Conservation (phyloP, 371 early-diverging fungal species). For the Mortierella sp. region DNA sequence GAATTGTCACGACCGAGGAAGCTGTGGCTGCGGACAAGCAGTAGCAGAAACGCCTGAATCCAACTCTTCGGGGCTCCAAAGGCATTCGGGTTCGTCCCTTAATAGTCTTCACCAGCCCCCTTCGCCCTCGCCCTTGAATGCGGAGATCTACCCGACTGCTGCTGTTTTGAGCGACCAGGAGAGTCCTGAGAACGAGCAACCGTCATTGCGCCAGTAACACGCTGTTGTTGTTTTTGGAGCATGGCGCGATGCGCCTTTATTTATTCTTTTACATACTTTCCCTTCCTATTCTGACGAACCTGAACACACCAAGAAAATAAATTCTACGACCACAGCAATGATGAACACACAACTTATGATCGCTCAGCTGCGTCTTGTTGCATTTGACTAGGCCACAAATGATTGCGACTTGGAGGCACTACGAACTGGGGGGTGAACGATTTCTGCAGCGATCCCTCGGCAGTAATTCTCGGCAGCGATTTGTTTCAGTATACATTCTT, state of each 20-base stretch:
- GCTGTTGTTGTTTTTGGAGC: no score
- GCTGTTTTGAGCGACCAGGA: background rate
- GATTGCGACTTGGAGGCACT: no score
- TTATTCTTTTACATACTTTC: background rate
- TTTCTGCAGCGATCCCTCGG: no score
- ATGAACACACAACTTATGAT: background rate
- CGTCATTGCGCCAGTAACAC: no score
- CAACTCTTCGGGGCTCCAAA: background rate
- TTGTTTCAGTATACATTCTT: no score
- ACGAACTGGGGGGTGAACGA: no score
- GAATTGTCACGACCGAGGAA: slow-evolving; percentile 2
- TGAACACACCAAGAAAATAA: background rate
- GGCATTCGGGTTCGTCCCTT: background rate
- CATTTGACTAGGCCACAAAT: no score
- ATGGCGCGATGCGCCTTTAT: background rate
- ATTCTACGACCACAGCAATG: background rate
- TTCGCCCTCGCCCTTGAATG: slow-evolving; percentile 2
- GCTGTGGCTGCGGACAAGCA: background rate
- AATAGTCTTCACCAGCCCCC: background rate
- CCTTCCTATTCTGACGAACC: background rate
- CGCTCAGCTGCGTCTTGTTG: no score
- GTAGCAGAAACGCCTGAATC: background rate
- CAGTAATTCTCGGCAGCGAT: no score
- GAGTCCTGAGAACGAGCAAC: no score
- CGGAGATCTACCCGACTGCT: background rate